These are phyloP conservation scores for Trichoderma semiorbis DNA, from an alignment of 2,329 filamentous ascomycete genomes.

Conservation along the genomic window DNA sequence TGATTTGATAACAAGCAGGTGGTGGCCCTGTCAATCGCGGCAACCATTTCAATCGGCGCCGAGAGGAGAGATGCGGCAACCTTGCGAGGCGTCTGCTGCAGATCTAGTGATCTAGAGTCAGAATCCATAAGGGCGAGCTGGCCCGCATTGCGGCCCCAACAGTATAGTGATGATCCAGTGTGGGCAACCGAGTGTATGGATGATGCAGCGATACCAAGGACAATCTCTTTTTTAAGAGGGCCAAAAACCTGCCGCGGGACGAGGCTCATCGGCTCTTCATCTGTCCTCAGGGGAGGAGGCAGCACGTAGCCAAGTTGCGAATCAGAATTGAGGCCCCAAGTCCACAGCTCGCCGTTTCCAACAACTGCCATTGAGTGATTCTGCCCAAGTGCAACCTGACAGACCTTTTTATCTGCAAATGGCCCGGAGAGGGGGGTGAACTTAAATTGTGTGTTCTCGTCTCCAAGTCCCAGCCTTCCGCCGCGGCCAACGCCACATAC, in stretches of 20 bases:
- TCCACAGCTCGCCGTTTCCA: conserved; percentile 84
- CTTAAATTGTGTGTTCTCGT: conserved; percentile 83
- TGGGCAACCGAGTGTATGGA: conserved; percentile 88
- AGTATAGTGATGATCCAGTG: conserved; percentile 77
- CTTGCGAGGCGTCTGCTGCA: conserved; percentile 77
- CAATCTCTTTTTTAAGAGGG: conserved; percentile 77
- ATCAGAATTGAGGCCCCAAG: conserved; percentile 85
- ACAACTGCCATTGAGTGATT: conserved; percentile 87
- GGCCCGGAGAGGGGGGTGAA: conserved; percentile 80
- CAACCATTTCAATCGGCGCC: conserved; percentile 70
- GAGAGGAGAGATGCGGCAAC: conserved; percentile 75
- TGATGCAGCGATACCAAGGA: conserved; percentile 83
- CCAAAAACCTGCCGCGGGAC: conserved; percentile 88
- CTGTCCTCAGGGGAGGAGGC: conserved; percentile 61
- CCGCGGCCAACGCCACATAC: conserved; percentile 89
- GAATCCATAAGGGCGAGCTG: conserved; percentile 94
- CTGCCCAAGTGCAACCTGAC: conserved; percentile 79
- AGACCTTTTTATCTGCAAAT: conserved; percentile 69
- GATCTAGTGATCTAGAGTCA: conserved; percentile 83
- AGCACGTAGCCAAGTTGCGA: conserved; percentile 84
- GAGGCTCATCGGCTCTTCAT: conserved; percentile 80
- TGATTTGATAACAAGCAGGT: conserved; percentile 80
- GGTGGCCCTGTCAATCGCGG: conserved; percentile 87
- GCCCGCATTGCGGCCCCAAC: conserved; percentile 92
- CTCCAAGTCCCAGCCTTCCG: conserved; percentile 82